A percentile compares a stretch with the other conserved stretches of the same genome.
phyloP scores from a whole-genome alignment of 2,329 filamentous ascomycete species.

The Emydomyces testavorans region DNA sequence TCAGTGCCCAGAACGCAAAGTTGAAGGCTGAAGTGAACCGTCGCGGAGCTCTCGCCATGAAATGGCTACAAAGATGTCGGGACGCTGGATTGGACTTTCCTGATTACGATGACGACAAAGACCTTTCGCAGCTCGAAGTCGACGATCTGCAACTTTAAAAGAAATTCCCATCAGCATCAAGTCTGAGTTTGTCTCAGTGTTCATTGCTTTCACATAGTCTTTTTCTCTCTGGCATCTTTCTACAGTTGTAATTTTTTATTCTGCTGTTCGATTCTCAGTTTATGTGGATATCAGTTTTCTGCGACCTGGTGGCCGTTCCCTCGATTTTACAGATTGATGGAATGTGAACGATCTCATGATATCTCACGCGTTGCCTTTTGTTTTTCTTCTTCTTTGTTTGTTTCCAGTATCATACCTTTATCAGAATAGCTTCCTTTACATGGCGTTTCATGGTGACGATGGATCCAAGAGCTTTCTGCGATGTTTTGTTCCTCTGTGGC shows the following conservation, averaged over 20 bases:
- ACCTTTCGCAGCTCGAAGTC: constrained; percentile 24
- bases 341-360: constrained; percentile 6
- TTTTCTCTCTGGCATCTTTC: not conserved
- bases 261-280: not conserved
- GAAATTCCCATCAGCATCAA: constrained; percentile 22
- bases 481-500: constrained; percentile 1
- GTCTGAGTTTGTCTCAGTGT: too few relatives aligned
- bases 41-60: constrained; percentile 58
- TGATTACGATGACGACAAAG: constrained; percentile 37
- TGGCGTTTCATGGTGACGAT: constrained; percentile 6
- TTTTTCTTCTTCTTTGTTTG: too few relatives aligned
- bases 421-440: not conserved
- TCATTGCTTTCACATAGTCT: too few relatives aligned
- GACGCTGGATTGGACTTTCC: constrained; percentile 40
- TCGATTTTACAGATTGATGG: not conserved
- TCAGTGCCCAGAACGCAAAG: constrained; percentile 86
- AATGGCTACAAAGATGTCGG: constrained; percentile 39
- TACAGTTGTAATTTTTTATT: not conserved
- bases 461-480: not conserved
- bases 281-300: not conserved
- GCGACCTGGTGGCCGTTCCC: not conserved
- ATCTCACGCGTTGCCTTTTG: constrained; percentile 2
- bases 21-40: constrained; percentile 84
- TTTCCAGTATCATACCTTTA: not conserved
- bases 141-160: constrained; percentile 20